Evolutionary conservation across 306 rosid genomes (phyloP).

Genomic region (Mucuna pruriens): DNA sequence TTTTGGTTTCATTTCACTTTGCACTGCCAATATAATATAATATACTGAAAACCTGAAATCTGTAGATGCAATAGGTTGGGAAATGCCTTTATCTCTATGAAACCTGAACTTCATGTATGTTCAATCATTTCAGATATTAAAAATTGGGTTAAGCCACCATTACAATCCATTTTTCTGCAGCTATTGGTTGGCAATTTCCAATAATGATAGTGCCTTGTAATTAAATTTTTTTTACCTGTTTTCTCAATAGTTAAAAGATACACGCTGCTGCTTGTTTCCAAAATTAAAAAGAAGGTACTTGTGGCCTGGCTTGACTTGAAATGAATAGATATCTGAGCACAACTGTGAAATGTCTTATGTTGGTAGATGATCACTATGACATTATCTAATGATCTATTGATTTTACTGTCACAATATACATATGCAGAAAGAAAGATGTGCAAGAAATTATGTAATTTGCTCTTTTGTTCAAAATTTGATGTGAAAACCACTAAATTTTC

Average conservation of each 20-base stretch:
- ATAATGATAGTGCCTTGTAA: neutral
- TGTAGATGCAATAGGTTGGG: slow-evolving; percentile 12
- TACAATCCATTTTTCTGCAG: neutral
- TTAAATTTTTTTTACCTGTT: neutral
- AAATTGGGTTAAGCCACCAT: neutral
- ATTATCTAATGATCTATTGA: slow-evolving; percentile 5
- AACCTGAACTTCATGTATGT: slow-evolving; percentile 13
- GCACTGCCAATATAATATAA: slow-evolving; percentile 3
- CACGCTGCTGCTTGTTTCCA: neutral
- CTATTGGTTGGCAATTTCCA: neutral
- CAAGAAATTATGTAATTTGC: slow-evolving; percentile 10
- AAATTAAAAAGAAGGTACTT: neutral
- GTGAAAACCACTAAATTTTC: slow-evolving; percentile 33
- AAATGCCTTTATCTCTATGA: slow-evolving; percentile 17
- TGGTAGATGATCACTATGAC: neutral
- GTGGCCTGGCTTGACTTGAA: neutral
- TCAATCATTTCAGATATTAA: neutral
- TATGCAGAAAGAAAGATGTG: neutral
- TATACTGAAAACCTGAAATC: slow-evolving; percentile 30
- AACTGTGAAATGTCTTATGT: slow-evolving; percentile 5
- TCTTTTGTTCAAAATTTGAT: neutral
- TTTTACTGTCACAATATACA: neutral
- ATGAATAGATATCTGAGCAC: slow-evolving; percentile 6
- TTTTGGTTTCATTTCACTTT: slow-evolving; percentile 21
- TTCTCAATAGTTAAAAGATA: neutral